Conservation (phyloP, 495 filamentous ascomycete genomes). For the Podospora comata region DNA sequence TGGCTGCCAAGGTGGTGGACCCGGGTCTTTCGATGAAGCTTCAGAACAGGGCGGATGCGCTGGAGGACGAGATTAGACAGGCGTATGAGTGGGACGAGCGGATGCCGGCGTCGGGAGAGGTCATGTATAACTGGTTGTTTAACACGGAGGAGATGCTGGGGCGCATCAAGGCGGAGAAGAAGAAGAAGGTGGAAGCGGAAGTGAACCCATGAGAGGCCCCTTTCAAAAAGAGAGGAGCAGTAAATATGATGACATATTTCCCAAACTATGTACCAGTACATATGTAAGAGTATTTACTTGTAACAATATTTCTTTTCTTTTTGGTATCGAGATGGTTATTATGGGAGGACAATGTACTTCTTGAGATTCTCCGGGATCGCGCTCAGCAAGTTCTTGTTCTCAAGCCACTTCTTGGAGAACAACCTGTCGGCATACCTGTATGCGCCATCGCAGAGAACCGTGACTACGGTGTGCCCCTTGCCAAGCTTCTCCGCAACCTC, state of each 20-base stretch:
- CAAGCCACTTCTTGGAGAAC: conserved; percentile 86
- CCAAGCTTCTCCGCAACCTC: conserved; percentile 90
- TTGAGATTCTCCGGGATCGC: conserved; percentile 83
- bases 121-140: conserved; percentile 29
- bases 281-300: conserved; percentile 26
- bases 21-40: conserved; percentile 35
- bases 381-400: conserved; percentile 73
- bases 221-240: conserved; percentile 15
- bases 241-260: conserved; percentile 4
- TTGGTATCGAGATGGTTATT: conserved; percentile 40
- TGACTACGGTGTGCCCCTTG: conserved; percentile 86
- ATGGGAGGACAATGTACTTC: conserved; percentile 91
- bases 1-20: conserved; percentile 38
- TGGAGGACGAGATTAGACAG: conserved; percentile 29
- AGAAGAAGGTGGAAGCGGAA: neutral
- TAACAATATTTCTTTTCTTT: conserved; percentile 13
- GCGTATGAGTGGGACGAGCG: conserved; percentile 16
- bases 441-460: conserved; percentile 89
- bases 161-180: neutral
- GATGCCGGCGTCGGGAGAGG: conserved; percentile 6
- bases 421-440: conserved; percentile 93
- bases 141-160: conserved; percentile 9
- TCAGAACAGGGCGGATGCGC: conserved; percentile 24
- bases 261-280: conserved; percentile 11
- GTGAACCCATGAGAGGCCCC: neutral